Conservation (phyloP, 371 early-diverging fungal species). For the Rhizopus stolonifer region DNA sequence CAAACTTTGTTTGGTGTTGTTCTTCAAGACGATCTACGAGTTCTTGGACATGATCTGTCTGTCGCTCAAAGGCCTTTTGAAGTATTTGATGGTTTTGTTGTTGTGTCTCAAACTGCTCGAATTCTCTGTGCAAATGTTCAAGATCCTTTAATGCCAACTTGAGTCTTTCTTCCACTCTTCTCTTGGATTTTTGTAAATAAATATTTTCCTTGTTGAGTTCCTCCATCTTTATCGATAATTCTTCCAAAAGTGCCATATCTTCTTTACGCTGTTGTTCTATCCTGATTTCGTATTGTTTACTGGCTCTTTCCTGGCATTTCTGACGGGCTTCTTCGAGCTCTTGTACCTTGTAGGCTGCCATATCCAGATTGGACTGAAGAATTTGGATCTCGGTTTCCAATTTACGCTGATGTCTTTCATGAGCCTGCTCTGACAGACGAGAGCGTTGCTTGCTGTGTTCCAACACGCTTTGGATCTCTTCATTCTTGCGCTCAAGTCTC, state of each 20-base stretch:
- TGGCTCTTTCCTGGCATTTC: conserved; percentile 9
- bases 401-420: conserved; percentile 28
- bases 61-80: conserved; percentile 28
- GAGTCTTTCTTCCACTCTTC: conserved; percentile 29
- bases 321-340: conserved; percentile 27
- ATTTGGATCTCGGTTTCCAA: conserved; percentile 38
- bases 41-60: conserved; percentile 28
- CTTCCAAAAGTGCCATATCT: conserved; percentile 21
- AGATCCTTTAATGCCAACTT: conserved; percentile 20
- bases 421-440: conserved; percentile 12
- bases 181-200: conserved; percentile 30
- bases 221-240: conserved; percentile 35
- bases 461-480: conserved; percentile 34
- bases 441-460: conserved; percentile 30
- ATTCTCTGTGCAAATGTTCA: conserved; percentile 20
- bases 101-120: conserved; percentile 28
- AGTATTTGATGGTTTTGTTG: conserved; percentile 22
- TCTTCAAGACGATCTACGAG: conserved; percentile 39
- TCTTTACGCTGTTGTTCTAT: conserved; percentile 19
- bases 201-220: conserved; percentile 45
- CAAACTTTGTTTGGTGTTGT: conserved; percentile 25
- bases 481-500: conserved; percentile 39
- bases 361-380: conserved; percentile 23
- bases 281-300: conserved; percentile 10
- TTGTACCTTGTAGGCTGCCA: conserved; percentile 26